Conservation (phyloP, 2,329 filamentous ascomycete genomes). For the Verticillium tricorpus region DNA sequence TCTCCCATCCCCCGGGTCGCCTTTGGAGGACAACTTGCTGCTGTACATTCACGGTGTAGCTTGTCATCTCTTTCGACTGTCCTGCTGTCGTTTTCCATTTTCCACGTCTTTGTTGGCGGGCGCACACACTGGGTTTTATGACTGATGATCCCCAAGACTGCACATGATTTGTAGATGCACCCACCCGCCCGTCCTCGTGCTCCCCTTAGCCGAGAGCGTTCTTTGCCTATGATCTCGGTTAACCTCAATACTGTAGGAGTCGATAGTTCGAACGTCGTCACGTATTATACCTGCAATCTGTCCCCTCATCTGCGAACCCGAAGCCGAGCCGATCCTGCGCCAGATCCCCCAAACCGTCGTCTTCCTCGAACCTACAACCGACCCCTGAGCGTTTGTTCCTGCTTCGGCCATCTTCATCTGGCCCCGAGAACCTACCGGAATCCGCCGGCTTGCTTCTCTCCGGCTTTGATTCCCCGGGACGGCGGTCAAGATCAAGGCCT, state of each 20-base stretch:
- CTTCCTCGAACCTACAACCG: background rate
- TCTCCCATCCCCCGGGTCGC: background rate
- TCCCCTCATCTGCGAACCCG: background rate
- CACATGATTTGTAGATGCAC: background rate
- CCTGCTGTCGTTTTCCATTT: background rate
- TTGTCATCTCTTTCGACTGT: background rate
- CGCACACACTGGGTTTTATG: background rate
- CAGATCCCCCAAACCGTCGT: background rate
- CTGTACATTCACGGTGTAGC: background rate
- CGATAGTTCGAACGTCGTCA: background rate
- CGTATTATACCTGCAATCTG: background rate
- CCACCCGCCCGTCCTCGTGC: background rate
- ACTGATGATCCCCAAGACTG: background rate
- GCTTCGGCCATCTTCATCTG: background rate
- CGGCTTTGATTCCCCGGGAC: too few species aligned
- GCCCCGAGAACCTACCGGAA: too few species aligned
- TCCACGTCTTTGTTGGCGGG: background rate
- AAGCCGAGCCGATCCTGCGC: background rate
- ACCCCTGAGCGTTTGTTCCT: background rate
- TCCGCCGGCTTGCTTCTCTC: background rate
- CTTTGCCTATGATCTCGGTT: background rate
- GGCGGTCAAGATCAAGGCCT: background rate
- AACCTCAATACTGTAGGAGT: background rate
- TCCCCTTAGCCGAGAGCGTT: background rate
- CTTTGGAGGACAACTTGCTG: background rate